A percentile compares a stretch with the other conserved stretches of the same genome.
Conservation (phyloP, 2,329 filamentous ascomycete genomes). For the Metarhizium album region DNA sequence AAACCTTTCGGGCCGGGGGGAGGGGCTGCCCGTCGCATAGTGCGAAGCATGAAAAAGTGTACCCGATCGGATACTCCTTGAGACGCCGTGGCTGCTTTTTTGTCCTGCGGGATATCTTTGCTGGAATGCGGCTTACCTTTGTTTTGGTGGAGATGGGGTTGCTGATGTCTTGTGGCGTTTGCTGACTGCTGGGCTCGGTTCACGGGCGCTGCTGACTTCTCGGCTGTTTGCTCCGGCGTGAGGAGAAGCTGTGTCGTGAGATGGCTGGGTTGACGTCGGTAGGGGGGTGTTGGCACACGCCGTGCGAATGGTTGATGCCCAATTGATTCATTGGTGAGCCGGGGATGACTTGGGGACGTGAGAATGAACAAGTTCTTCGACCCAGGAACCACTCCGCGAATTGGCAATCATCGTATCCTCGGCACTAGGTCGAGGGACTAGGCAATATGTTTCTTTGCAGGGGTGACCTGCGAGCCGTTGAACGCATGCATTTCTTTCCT, state of each 20-base stretch:
- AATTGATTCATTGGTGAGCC: neutral
- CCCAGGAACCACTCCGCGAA: neutral
- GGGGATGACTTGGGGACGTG: neutral
- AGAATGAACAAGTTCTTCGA: constrained; percentile 6
- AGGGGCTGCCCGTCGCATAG: neutral
- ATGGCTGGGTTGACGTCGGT: neutral
- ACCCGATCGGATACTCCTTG: neutral
- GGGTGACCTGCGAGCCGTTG: too few species aligned
- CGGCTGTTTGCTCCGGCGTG: neutral
- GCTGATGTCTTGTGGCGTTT: neutral
- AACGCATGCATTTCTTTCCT: too few species aligned
- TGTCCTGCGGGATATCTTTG: neutral
- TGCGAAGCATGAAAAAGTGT: neutral
- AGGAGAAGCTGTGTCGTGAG: neutral
- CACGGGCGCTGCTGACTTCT: neutral
- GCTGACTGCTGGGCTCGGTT: neutral
- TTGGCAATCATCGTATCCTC: neutral
- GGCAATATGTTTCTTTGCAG: neutral
- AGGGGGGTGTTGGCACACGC: neutral
- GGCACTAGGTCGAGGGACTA: neutral
- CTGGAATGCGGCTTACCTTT: neutral
- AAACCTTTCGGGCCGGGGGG: neutral
- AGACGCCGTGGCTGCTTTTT: neutral
- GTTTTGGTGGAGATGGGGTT: neutral
- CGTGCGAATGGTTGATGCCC: neutral